Evolutionary conservation across 805 yeast species (phyloP), one percentile per base, ranked within the genome.

Genomic region (Blastobotrys muscicola): DNA sequence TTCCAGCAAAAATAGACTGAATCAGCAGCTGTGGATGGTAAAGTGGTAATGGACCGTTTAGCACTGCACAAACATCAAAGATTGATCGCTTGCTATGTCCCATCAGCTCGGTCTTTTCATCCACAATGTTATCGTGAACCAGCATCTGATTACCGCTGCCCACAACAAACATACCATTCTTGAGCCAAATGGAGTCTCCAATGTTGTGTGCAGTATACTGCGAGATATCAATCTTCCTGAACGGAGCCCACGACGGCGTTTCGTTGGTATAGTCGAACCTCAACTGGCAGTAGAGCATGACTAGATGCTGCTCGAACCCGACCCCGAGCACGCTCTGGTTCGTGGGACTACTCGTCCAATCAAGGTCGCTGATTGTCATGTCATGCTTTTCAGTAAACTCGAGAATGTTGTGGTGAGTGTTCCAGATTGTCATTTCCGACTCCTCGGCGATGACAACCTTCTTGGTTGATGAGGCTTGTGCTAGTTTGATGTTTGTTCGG

Each of bases 101-200:
- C 39, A 81, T 69, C 1, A 81, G 74, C 44, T 67, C 64, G 29
- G 68, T 65, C 2, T 64, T 57, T 6, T 74, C 45, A 56, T 84
- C 82, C 29, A 86, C 60, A 3, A 67, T 56, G 53, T 83, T 80
- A 57, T 86, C 94, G 46, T 84, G 84, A 31, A 89, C 71, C 53
- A 84, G 87, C 38, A 89, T 71, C 58, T 89, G 97, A 60, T 89
- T 89, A 0, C 97, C 97, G 11, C 90, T 71, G 2, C 92, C 96
- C 45, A 85, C 76, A 1, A 84, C 89, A 43, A 89, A 70, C 12
- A 78, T 73, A 1, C 94, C 95, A 54, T 80, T 78, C 39, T 74
- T 70, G 50, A 90, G 66, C 97, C 97, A 90, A 10, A 82, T 69
- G 11, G 94, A 82, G 58, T 89, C 97, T 6, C 95, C 96, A 46